Conservation (phyloP, 2,329 filamentous ascomycete genomes). For the Aspergillus aculeatinus region DNA sequence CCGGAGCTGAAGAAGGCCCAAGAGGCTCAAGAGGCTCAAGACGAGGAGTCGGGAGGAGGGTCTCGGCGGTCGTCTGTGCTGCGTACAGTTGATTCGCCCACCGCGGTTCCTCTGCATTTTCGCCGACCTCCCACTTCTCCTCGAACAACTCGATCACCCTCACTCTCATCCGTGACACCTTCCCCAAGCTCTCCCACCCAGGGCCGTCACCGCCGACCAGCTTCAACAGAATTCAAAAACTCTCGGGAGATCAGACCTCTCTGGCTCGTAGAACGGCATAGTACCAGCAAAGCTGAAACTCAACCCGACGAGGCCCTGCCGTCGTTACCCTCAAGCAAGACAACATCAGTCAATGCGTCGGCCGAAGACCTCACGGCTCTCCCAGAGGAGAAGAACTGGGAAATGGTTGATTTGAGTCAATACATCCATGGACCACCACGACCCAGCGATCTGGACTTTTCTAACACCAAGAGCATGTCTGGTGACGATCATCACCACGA, state of each 20-base stretch:
- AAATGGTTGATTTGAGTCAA: constrained; percentile 29
- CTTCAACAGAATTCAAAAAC: constrained; percentile 54
- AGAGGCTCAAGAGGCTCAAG: constrained; percentile 6
- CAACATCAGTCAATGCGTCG: constrained; percentile 49
- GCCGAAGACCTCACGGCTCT: constrained; percentile 41
- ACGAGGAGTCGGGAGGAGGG: constrained; percentile 17
- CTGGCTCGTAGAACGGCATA: constrained; percentile 72
- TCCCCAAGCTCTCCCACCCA: constrained; percentile 46
- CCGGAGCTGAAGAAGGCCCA: constrained; percentile 19
- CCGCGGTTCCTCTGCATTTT: constrained; percentile 58
- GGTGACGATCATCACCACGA: constrained; percentile 41
- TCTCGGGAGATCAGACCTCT: constrained; percentile 73
- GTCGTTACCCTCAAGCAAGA: constrained; percentile 53
- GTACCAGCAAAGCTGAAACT: constrained; percentile 41
- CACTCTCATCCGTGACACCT: constrained; percentile 36
- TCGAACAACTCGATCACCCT: constrained; percentile 41
- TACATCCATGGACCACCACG: constrained; percentile 21
- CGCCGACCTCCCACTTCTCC: constrained; percentile 52
- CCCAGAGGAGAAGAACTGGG: constrained; percentile 31
- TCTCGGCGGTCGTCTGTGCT: constrained; percentile 32
- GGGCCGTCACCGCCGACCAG: constrained; percentile 46
- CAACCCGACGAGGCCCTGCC: constrained; percentile 46
- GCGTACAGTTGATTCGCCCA: constrained; percentile 46
- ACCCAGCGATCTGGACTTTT: constrained; percentile 27
- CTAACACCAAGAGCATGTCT: constrained; percentile 35